These are phyloP conservation scores for Lodderomyces theae DNA, from an alignment of 1,139 yeast species.

Conservation along the genomic window DNA sequence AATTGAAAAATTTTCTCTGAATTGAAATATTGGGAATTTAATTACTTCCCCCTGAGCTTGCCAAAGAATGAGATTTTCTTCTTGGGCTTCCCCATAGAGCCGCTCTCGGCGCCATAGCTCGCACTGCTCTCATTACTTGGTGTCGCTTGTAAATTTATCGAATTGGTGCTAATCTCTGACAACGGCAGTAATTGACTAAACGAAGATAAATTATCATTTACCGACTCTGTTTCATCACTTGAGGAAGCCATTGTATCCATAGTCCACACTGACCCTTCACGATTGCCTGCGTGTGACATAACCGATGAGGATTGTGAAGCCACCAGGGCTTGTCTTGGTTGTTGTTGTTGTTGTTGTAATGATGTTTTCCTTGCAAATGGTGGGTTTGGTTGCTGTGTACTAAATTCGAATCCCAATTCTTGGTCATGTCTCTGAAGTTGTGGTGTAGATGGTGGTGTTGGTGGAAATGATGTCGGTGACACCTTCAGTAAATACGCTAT, in stretches of 20 bases:
- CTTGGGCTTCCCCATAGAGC: neutral
- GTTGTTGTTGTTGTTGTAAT: neutral
- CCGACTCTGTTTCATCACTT: neutral
- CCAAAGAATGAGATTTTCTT: neutral
- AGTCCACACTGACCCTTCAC: neutral
- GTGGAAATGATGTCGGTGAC: neutral
- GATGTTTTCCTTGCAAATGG: neutral
- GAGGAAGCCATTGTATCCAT: neutral
- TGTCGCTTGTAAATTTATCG: neutral
- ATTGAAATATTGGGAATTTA: too few relatives aligned
- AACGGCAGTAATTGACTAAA: neutral
- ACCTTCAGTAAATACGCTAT: slow-evolving; percentile 2
- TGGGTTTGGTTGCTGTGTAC: slow-evolving; percentile 1
- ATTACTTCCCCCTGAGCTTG: neutral
- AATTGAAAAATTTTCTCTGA: too few relatives aligned
- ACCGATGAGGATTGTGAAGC: neutral
- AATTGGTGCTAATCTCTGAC: neutral
- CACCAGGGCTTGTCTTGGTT: slow-evolving; percentile 1
- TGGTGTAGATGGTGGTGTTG: too few relatives aligned
- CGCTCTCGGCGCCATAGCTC: too few relatives aligned
- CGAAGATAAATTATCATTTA: neutral
- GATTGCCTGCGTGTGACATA: neutral
- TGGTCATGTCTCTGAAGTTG: too few relatives aligned
- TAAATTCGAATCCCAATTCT: neutral
- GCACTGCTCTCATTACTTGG: neutral